A percentile compares a stretch with the other conserved stretches of the same genome.
phyloP scores from a whole-genome alignment of 2,329 filamentous ascomycete species.

The Aspergillus ochraceoroseus region DNA sequence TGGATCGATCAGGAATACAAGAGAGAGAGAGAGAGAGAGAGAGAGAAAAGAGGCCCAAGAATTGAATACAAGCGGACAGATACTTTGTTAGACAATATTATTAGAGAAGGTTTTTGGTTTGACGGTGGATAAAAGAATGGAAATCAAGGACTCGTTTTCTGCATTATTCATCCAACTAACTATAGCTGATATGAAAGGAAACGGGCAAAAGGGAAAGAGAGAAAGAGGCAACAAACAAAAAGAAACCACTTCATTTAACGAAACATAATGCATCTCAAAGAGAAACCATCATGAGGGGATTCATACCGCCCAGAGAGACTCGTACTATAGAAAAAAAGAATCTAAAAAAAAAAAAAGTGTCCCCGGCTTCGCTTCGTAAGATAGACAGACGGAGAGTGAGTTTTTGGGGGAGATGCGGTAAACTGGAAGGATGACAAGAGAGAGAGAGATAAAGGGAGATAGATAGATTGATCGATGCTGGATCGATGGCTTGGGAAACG shows the following conservation, averaged over 20 bases:
- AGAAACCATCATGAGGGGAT: slow-evolving; percentile 10
- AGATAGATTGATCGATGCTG: too few relatives aligned
- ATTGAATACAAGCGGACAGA: too few relatives aligned
- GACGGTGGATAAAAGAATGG: too few relatives aligned
- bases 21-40: background rate
- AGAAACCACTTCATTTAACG: slow-evolving; percentile 11
- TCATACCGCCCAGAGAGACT: slow-evolving; percentile 9
- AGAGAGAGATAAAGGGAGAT: slow-evolving; percentile 1
- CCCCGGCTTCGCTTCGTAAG: too few relatives aligned
- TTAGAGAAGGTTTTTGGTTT: too few relatives aligned
- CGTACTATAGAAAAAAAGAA: slow-evolving; percentile 8
- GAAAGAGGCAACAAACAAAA: slow-evolving; percentile 1
- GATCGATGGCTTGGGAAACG: too few relatives aligned
- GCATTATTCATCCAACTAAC: slow-evolving; percentile 15
- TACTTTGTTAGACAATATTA: background rate
- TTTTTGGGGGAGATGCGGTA: too few relatives aligned
- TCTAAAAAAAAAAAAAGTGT: slow-evolving; percentile 11
- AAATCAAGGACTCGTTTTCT: slow-evolving; percentile 7
- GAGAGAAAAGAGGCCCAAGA: too few relatives aligned
- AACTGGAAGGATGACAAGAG: background rate
- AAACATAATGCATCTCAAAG: slow-evolving; percentile 15
- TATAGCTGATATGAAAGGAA: slow-evolving; percentile 8
- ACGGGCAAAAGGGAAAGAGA: background rate
- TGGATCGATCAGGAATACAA: background rate
- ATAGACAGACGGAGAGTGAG: background rate